Evolutionary conservation across 148 eudicot genomes (phyloP).

Genomic region (Silene latifolia): DNA sequence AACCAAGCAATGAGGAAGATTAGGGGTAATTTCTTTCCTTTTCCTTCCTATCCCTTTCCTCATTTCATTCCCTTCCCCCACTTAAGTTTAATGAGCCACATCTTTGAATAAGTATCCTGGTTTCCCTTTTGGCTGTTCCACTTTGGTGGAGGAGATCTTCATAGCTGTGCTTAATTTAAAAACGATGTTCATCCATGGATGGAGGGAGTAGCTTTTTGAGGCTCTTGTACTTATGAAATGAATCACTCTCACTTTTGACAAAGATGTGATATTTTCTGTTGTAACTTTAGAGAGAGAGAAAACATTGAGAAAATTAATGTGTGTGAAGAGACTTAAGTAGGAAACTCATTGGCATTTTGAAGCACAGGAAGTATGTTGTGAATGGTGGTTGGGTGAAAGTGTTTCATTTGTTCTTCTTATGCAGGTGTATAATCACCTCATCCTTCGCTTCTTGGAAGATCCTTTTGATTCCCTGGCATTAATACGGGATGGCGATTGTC

Average conservation of each 20-base stretch:
- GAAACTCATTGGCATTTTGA: neutral
- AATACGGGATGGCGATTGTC: constrained; percentile 62
- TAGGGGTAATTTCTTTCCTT: too few species aligned
- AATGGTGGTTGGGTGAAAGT: constrained; percentile 4
- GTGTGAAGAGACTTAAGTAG: too few species aligned
- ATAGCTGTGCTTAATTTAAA: too few species aligned
- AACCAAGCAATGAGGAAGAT: too few species aligned
- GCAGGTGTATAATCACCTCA: constrained; percentile 54
- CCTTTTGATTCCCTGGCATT: constrained; percentile 55
- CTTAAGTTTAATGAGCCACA: too few species aligned
- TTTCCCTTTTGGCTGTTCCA: too few species aligned
- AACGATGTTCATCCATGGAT: too few species aligned
- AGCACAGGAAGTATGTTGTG: neutral
- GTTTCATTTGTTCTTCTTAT: constrained; percentile 11
- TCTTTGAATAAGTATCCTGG: too few species aligned
- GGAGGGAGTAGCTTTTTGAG: neutral
- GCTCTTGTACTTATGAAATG: neutral
- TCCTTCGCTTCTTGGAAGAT: constrained; percentile 51
- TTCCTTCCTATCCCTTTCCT: too few species aligned
- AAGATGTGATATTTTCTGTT: neutral
- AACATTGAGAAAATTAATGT: neutral
- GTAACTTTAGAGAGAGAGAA: neutral
- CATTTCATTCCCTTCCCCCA: too few species aligned
- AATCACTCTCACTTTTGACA: neutral
- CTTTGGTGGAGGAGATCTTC: too few species aligned